Evolutionary conservation across 371 early-diverging fungal genomes (phyloP), one percentile per base, ranked within the genome.

Genomic region (Zopfochytrium polystomum): DNA sequence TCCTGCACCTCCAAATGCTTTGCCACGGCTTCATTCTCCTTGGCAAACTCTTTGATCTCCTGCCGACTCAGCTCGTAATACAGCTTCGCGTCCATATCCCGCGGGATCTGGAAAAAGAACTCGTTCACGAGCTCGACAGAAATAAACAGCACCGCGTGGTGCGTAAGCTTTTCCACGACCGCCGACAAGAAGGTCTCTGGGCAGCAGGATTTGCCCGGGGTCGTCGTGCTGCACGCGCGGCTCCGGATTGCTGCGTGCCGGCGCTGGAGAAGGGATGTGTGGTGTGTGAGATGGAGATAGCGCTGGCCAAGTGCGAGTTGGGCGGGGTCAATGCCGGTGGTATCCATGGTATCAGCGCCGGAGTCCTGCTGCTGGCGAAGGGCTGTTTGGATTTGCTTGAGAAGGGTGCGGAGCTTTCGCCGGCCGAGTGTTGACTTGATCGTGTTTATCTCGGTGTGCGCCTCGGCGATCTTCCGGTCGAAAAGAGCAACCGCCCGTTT

Each of bases 41-140:
- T 74, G 20, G 95, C 95, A 81, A 97, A 96, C 58, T 82, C 79
- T 60, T 81, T 76, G 57, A 94, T 89, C 67, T 93, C 84, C 44
- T 81, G 68, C 55, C 70, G 35, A 1, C 49, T 52, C 59, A 78
- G 62, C 42, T 66, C 75, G 66, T 94, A 92, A 15, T 87, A 84
- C 62, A 96, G 67, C 55, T 86, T 82, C 60, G 89, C 86, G 69
- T 96, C 96, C 15, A 97, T 85, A 73, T 93, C 92, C 43, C 96
- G 77, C 33, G 96, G 96, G 66, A 96, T 83, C 75, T 94, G 95
- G 85, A 93, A 95, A 71, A 95, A 92, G 80, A 96, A 95, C 73
- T 97, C 98, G 67, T 92, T 91, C 71, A 97, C 75, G 57, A 96
- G 79, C 70, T 97, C 98, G 6, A 93, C 90, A 72, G 91, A 91